These are phyloP conservation scores for Lycium barbarum DNA, from an alignment of 257 asterid species.

Conservation along the genomic window DNA sequence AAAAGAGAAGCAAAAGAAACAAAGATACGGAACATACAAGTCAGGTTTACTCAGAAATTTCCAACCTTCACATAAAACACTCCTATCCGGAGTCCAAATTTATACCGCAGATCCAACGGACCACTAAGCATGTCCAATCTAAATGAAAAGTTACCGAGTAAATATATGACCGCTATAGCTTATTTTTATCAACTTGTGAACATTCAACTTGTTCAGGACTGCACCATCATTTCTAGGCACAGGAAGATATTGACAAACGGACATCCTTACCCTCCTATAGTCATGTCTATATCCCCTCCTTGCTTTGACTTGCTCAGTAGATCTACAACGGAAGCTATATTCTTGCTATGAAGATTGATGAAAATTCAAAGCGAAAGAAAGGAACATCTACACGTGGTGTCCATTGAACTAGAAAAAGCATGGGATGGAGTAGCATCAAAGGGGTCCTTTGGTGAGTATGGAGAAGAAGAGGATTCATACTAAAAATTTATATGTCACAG, in stretches of 20 bases:
- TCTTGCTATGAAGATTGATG: background rate
- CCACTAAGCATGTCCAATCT: background rate
- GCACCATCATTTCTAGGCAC: background rate
- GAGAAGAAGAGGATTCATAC: background rate
- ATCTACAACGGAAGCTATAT: background rate
- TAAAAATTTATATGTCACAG: background rate
- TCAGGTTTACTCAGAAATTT: no score
- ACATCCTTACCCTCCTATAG: background rate
- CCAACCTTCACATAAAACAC: background rate
- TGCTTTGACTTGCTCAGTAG: background rate
- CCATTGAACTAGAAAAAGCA: no score
- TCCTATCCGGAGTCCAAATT: background rate
- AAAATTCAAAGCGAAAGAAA: background rate
- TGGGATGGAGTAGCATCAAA: background rate
- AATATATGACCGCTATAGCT: background rate
- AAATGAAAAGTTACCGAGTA: background rate
- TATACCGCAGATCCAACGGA: background rate
- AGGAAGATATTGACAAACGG: background rate
- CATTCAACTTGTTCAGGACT: background rate
- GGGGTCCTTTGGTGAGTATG: background rate
- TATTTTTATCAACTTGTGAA: background rate
- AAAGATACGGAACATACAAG: background rate
- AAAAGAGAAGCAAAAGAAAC: constrained; percentile 7
- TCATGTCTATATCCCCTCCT: background rate
- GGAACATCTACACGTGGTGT: background rate